Evolutionary conservation across 495 filamentous ascomycete species (phyloP).

Genomic region (Xylaria bambusicola): DNA sequence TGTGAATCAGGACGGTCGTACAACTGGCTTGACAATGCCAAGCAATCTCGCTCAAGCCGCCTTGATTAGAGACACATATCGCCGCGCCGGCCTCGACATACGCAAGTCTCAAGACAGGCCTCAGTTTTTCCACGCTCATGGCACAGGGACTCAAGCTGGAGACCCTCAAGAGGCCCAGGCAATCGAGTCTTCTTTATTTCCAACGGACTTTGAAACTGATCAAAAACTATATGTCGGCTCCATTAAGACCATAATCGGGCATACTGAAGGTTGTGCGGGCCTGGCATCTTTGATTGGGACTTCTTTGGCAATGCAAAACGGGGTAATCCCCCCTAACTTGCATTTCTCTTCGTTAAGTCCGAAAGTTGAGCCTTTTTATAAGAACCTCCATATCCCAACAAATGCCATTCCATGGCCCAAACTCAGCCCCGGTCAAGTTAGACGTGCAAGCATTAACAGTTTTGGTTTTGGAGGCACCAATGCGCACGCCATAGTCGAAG

Average conservation of each 20-base stretch:
- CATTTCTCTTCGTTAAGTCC: conserved; percentile 51
- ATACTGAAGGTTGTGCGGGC: conserved; percentile 53
- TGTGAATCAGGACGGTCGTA: conserved; percentile 57
- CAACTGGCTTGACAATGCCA: conserved; percentile 47
- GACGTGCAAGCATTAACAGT: conserved; percentile 26
- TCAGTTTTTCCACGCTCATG: conserved; percentile 53
- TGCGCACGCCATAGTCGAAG: conserved; percentile 34
- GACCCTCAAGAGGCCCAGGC: conserved; percentile 56
- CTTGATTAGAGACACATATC: conserved; percentile 53
- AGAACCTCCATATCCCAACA: conserved; percentile 34
- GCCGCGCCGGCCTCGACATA: conserved; percentile 44
- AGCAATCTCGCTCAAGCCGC: conserved; percentile 52
- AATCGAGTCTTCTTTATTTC: conserved; percentile 39
- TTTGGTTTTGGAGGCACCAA: conserved; percentile 36
- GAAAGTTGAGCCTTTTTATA: conserved; percentile 27
- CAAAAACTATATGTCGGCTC: not conserved
- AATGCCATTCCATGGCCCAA: conserved; percentile 33
- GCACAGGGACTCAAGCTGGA: conserved; percentile 58
- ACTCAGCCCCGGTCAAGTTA: not conserved
- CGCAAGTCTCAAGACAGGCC: conserved; percentile 38
- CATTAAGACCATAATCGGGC: conserved; percentile 50
- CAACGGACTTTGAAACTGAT: conserved; percentile 21
- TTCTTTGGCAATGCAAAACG: conserved; percentile 45
- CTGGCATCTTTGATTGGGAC: conserved; percentile 55
- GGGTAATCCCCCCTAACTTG: conserved; percentile 42